Evolutionary conservation across 805 yeast species (phyloP), one percentile per base, ranked within the genome.

Genomic region (Sugiyamaella boreocaroliniensis): DNA sequence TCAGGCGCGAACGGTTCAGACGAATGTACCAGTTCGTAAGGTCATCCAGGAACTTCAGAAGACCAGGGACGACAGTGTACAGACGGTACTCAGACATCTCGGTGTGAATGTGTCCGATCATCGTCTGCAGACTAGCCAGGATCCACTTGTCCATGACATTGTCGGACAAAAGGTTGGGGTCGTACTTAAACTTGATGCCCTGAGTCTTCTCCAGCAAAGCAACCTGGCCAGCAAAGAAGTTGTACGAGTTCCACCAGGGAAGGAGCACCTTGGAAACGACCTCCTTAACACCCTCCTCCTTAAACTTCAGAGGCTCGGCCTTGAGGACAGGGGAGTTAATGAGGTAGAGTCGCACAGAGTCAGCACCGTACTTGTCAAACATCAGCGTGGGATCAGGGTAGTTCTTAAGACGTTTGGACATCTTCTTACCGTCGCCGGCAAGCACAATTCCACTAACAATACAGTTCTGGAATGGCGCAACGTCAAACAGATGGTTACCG

Each of bases 111-210:
- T 77, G 88, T 68, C 81, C 79, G 61, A 93, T 81, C 68, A 93
- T 80, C 10, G 97, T 83, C 77, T 93, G 99, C 69, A 89, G 77
- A n/a, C 97, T 88, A 6, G 99, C 97, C 68, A 90, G 74, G 64
- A 93, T 79, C 99, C 99, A 93, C 71, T 79, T 84, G 75, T 93
- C 99, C 97, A 93, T 90, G 58, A 92, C 97, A 64, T 93, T 93
- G 45, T 77, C 82, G 49, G 95, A 84, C 53, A 70, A 71, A 55
- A 83, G 71, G 3, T 70, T 56, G 29, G 85, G 79, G 64, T 90
- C 85, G 71, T 82, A 90, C 61, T 78, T 75, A 76, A 86, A 93
- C 49, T 82, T 88, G 56, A 78, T 67, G 51, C 78, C 79, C 47
- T 84, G 79, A 51, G 82, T 80, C 75, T 92, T 93, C 73, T 85